Conservation (phyloP, 495 filamentous ascomycete genomes). For the Alectoria sarmentosa region DNA sequence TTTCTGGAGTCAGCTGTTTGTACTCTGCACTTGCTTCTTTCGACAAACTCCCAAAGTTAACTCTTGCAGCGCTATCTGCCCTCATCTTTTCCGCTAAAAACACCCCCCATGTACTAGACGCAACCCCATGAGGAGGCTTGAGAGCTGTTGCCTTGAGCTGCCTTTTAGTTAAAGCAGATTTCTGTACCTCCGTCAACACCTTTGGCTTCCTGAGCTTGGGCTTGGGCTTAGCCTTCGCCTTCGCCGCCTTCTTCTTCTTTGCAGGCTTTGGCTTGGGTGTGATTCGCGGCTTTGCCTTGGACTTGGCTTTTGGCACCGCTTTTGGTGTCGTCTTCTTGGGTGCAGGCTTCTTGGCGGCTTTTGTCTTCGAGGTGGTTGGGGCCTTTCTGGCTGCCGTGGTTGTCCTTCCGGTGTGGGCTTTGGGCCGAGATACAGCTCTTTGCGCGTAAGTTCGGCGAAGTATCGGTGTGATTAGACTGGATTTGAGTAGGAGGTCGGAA, state of each 20-base stretch:
- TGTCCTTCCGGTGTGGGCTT: conserved; percentile 28
- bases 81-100: conserved; percentile 25
- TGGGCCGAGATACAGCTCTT: conserved; percentile 26
- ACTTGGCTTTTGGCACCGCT: conserved; percentile 18
- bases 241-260: conserved; percentile 20
- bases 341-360: conserved; percentile 19
- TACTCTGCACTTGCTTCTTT: conserved; percentile 23
- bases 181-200: conserved; percentile 31
- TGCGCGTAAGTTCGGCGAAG: conserved; percentile 20
- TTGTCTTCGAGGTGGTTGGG: conserved; percentile 17
- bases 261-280: conserved; percentile 24
- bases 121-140: conserved; percentile 29
- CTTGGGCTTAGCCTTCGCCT: conserved; percentile 26
- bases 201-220: not conserved
- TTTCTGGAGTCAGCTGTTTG: conserved; percentile 26
- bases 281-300: conserved; percentile 20
- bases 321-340: conserved; percentile 16
- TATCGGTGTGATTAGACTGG: conserved; percentile 1
- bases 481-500: not conserved
- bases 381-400: conserved; percentile 21
- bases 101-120: conserved; percentile 23
- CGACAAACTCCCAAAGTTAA: conserved; percentile 15
- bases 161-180: conserved; percentile 24
- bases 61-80: not conserved
- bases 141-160: conserved; percentile 34